Evolutionary conservation across 2,329 filamentous ascomycete species (phyloP), one percentile per base, ranked within the genome.

Genomic region (Fusarium sp.): DNA sequence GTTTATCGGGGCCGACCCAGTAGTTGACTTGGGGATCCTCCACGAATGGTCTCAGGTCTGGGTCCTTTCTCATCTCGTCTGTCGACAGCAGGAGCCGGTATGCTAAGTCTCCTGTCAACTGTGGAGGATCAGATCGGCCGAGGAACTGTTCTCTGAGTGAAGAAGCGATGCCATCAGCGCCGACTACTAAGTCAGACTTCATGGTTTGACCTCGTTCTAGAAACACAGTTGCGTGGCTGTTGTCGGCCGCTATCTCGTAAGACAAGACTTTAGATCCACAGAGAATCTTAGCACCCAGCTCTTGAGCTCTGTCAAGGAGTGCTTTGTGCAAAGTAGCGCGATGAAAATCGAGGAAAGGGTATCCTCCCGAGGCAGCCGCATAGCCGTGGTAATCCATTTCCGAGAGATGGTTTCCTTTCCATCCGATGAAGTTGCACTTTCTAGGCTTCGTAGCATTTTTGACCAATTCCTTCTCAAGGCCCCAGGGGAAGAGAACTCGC

Each of bases 41-140:
- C 1, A 87, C 82, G 27, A 87, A 83, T 2, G 79, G 73, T 7
- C 75, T 78, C 18, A 89, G 77, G 42, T 86, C 85, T 2, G 83
- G 82, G 49, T 86, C 82, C 6, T 80, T 79, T 78, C 89, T 85
- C 73, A 74, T 72, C 49, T 86, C 82, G 33, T 84, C 80, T 5
- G 83, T 83, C 7, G 82, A 81, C 17, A 89, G 77, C 11, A 87
- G 78, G 50, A 89, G 81, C 9, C 88, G 84, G 76, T 89, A 90
- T 4, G 87, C 87, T 35, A 89, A 76, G 74, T 90, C 87, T 2
- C 88, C 88, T 0, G 88, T 89, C 53, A 76, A 38, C 14, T 61
- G 57, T 7, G 57, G 57, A 41, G 57, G 57, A 17, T 61, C 57
- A 1, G 57, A 12, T 20, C 57, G 52, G 13, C 49, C 57, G 20